Evolutionary conservation across 2,329 filamentous ascomycete genomes (phyloP), one percentile per base, ranked within the genome.

Genomic region (Lachnellula cervina): DNA sequence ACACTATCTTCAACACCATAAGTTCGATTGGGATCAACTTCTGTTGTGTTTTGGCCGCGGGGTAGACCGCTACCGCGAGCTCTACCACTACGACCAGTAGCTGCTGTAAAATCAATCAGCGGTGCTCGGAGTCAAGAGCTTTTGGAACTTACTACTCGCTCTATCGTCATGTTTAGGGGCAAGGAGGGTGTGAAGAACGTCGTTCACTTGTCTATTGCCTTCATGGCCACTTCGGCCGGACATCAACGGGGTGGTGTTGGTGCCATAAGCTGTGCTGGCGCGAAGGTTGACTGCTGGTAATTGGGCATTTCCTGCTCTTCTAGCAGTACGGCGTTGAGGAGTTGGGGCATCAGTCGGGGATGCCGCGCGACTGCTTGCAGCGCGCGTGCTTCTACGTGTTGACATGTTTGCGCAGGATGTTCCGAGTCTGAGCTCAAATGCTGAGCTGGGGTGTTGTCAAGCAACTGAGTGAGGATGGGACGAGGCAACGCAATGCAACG

Each of bases 1-100:
- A 76, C 46, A 17, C 56, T 57, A 49, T 68, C 72, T 52, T 76
- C 74, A 11, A 69, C 64, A 11, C 56, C 62, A 59, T 71, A 76
- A 9, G 45, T 52, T 21, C 40, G 50, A 55, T 70, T 72, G 34
- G 54, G 50, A 16, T 66, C 52, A 1, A 42, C 17, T 46, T 32
- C 34, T 5, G 14, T 37, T n/a, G 11, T 16, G 34, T 11, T 32
- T 9, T 32, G 9, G 9, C 8, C 28, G 9, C 9, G 28, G 9
- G 28, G 9, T 32, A 4, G 28, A 13, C 8, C 28, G 28, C 28
- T 4, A 13, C 28, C 9, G 28, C 28, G 28, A 32, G 3, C 28
- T 32, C 28, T 32, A 32, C 28, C 28, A 32, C 28, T 32, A 9
- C 28, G 28, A 32, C 28, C 28, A 32, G 28, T 13, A 32, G 28